Percentiles rank a stretch among this genome's conserved stretches.
Conservation (phyloP, 306 rosid genomes). For the Casuarina cunninghamiana region DNA sequence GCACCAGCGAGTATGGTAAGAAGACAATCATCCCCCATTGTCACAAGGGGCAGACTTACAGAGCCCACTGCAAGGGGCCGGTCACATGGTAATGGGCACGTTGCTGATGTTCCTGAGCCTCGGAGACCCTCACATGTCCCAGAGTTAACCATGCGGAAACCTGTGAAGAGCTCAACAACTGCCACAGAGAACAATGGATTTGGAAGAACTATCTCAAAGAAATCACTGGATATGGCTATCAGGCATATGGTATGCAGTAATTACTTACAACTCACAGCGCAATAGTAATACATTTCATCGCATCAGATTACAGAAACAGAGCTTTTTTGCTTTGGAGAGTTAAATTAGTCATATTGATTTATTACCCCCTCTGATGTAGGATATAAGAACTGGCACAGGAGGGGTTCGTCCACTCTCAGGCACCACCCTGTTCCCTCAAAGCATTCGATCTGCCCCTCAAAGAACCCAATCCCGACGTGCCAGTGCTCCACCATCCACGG, state of each 20-base stretch:
- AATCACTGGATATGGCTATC: conserved; percentile 95
- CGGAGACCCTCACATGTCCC: conserved; percentile 56
- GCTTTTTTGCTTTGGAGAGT: not conserved
- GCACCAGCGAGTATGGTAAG: conserved; percentile 48
- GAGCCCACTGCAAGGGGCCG: conserved; percentile 68
- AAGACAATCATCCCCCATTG: conserved; percentile 74
- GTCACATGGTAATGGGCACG: conserved; percentile 61
- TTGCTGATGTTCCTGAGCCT: conserved; percentile 53
- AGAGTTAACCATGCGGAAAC: conserved; percentile 60
- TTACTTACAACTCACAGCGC: not conserved
- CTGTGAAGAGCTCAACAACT: conserved; percentile 65
- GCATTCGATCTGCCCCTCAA: conserved; percentile 60
- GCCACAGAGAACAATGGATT: conserved; percentile 75
- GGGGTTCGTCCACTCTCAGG: conserved; percentile 69
- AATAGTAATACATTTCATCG: not conserved
- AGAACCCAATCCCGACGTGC: conserved; percentile 58
- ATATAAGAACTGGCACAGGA: conserved; percentile 77
- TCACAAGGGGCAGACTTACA: conserved; percentile 74
- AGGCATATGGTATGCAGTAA: conserved; percentile 77
- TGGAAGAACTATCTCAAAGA: conserved; percentile 93
- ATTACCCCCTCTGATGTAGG: conserved; percentile 51
- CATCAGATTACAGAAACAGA: not conserved
- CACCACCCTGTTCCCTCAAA: conserved; percentile 89
- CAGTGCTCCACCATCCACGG: conserved; percentile 43
- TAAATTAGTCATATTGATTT: conserved; percentile 8